phyloP scores from a whole-genome alignment of 768 basidiomycete genomes.

The Dacryopinax primogenitus region DNA sequence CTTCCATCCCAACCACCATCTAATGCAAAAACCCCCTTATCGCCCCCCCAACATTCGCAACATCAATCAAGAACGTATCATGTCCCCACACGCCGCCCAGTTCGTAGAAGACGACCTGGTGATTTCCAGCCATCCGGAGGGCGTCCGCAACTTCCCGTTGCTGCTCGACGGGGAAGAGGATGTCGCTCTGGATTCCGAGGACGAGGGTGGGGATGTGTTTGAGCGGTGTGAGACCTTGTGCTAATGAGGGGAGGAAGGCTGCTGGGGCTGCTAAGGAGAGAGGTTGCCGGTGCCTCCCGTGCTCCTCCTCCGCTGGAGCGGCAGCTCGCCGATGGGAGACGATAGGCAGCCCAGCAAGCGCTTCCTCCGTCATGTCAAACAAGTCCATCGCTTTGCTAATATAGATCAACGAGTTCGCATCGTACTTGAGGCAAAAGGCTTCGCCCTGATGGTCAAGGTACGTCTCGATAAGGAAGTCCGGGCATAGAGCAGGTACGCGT shows the following conservation, averaged over 20 bases:
- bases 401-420: slow-evolving; percentile 97
- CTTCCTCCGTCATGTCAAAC: slow-evolving; percentile 80
- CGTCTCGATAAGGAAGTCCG: slow-evolving; percentile 96
- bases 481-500: slow-evolving; percentile 67
- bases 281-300: slow-evolving; percentile 29
- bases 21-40: slow-evolving; percentile 71
- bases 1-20: neutral
- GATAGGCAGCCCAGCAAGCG: slow-evolving; percentile 58
- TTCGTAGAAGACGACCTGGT: slow-evolving; percentile 87
- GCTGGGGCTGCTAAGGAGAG: slow-evolving; percentile 35
- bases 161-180: slow-evolving; percentile 93
- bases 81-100: slow-evolving; percentile 99
- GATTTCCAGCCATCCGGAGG: slow-evolving; percentile 77
- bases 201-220: slow-evolving; percentile 67
- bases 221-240: slow-evolving; percentile 63
- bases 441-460: slow-evolving; percentile 97
- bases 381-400: slow-evolving; percentile 99
- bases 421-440: slow-evolving; percentile 95
- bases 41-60: slow-evolving; percentile 80
- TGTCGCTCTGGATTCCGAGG: slow-evolving; percentile 91
- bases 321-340: slow-evolving; percentile 22
- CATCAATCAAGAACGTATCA: slow-evolving; percentile 91
- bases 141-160: slow-evolving; percentile 92
- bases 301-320: slow-evolving; percentile 14
- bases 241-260: slow-evolving; percentile 61